Percentiles rank a stretch among this genome's conserved stretches.
Evolutionary conservation across 2,329 filamentous ascomycete species (phyloP).

Genomic region (Aspergillus texensis): DNA sequence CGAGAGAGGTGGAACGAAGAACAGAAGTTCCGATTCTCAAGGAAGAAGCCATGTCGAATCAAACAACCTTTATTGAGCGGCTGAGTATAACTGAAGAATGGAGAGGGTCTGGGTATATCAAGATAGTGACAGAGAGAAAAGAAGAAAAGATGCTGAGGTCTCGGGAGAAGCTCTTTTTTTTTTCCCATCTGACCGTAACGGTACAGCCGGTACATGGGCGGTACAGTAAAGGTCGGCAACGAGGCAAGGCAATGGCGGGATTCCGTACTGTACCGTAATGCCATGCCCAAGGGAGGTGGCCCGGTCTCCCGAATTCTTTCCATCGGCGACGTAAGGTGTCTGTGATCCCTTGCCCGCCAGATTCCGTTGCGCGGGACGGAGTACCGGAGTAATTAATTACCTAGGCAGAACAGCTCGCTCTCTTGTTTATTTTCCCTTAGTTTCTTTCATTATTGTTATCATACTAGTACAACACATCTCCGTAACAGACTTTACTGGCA

Average conservation of each 20-base stretch:
- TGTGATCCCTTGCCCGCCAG: conserved; percentile 14
- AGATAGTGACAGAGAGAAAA: conserved; percentile 39
- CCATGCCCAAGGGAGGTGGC: conserved; percentile 20
- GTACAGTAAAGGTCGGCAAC: conserved; percentile 24
- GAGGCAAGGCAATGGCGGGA: conserved; percentile 14
- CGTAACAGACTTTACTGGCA: background rate
- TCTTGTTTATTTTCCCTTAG: background rate
- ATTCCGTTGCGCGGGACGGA: conserved; percentile 22
- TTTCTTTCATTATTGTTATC: background rate
- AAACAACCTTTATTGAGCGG: conserved; percentile 34
- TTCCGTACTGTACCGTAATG: conserved; percentile 31
- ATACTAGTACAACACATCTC: background rate
- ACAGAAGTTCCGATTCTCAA: conserved; percentile 79
- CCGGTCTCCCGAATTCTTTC: conserved; percentile 26
- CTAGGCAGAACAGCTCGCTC: background rate
- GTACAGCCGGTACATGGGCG: conserved; percentile 34
- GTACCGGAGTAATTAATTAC: conserved; percentile 13
- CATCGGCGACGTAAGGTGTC: conserved; percentile 8
- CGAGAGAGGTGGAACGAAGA: conserved; percentile 74
- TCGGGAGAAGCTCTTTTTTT: conserved; percentile 37
- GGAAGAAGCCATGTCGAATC: conserved; percentile 75
- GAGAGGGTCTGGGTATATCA: conserved; percentile 33
- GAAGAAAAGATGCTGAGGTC: conserved; percentile 25
- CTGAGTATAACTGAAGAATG: conserved; percentile 40
- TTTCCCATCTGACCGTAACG: conserved; percentile 39